phyloP scores from a whole-genome alignment of 345 rosid species.

The Murraya paniculata region DNA sequence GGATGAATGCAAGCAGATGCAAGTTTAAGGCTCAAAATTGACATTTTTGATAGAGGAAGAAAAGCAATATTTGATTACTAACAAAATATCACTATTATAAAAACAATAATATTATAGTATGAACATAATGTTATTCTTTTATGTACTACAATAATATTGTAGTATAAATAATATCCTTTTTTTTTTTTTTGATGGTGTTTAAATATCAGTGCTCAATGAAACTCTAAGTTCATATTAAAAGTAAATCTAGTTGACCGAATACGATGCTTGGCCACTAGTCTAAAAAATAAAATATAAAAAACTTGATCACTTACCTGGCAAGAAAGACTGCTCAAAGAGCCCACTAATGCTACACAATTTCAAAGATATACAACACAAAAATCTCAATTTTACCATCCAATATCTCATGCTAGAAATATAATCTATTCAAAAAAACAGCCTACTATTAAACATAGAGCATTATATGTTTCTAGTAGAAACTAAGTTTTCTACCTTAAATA shows the following conservation, averaged over 20 bases:
- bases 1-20: not conserved
- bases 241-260: not conserved
- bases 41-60: no score
- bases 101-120: no score
- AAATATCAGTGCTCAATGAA: no score
- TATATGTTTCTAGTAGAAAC: constrained; percentile 9
- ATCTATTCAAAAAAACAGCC: constrained; percentile 3
- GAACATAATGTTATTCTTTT: no score
- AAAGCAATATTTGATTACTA: no score
- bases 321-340: not conserved
- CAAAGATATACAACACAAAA: constrained; percentile 18
- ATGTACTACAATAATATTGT: no score
- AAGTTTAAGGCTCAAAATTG: not conserved
- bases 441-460: constrained; percentile 5
- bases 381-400: constrained; percentile 9
- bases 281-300: no score
- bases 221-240: not conserved
- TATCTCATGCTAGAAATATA: not conserved
- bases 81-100: accelerated
- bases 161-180: no score
- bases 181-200: no score
- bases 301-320: not conserved
- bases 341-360: constrained; percentile 2
- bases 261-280: no score
- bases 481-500: constrained; percentile 16